Base-by-base conservation (phyloP, 192 early-diverging fungal genomes). In the Coemansia aciculifera region DNA sequence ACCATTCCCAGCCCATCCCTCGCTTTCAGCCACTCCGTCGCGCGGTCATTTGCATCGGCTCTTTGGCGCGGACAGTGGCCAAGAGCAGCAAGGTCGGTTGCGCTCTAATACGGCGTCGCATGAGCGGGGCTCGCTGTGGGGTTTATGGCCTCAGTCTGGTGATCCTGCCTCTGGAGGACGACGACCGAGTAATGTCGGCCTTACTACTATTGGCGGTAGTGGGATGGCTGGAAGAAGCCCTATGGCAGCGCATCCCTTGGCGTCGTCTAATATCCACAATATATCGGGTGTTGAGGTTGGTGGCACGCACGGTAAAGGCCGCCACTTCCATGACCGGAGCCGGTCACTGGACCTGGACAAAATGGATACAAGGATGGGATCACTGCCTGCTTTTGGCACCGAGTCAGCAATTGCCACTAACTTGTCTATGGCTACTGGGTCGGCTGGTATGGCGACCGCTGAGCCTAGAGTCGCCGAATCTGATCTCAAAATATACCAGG, bases 391-490 rank as follows among this genome's bases (percentile, higher is more conserved):
- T 10, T 52, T 52, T 52, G 51, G 24, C 51, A 24, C 48, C 21
- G 48, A 51, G 19, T 15, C 13, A 19, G 44, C 44, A 23, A 24
- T 8, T 42, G 60, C 13, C 49, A 49, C 48, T 11, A 51, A 24
- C n/a, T 19, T 15, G 17, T 19, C 37, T 12, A 39, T 23, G 15
- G n/a, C 13, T 40, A 40, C 11, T 40, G 39, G 39, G 12, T 40
- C 39, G 3, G 34, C 48, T 42, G 69, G 40, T 32, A 36, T 57
- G 36, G 15, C 52, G 17, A 31, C 68, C 15, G 46, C 63, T n/a
- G 78, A 80, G 51, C 78, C 78, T 15, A 61, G 78, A 12, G 73
- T 80, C 19, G 51, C 74, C 5, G 79, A 75, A 27, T 67, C 73
- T 2, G 79, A 81, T 44, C 52, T 81, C 21, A 66, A 46, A 57